Evolutionary conservation across 768 basidiomycete species (phyloP), one percentile per base, ranked within the genome.

Genomic region (Hygrocybe punicea): DNA sequence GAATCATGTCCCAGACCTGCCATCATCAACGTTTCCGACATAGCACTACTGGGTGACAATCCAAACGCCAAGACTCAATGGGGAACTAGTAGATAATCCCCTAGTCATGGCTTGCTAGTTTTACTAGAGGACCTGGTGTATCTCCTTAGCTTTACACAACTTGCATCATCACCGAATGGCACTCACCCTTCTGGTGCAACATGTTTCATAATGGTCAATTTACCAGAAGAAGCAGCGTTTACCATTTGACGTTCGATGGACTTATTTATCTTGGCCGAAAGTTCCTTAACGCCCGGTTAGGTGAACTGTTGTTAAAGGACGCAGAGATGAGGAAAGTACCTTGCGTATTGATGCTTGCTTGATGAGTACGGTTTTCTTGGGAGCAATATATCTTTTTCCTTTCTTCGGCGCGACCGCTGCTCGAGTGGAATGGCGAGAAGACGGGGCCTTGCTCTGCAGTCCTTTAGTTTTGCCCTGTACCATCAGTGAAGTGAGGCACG

Each of bases 221-320:
- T 93, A 37, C 94, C 94, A 42, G 85, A 78, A 4, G 91, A 93
- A 3, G 94, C 94, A 6, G 93, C 93, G 49, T 84, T 76, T 11
- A 92, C 89, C 85, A 94, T 92, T 72, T 95, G 93, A 54, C 82
- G 80, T 70, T 98, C 94, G 64, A 98, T 94, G 19, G 89, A 91
- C 69, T 84, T 86, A 70, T 90, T 93, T 68, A 97, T 94, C 75
- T 93, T 94, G 51, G 92, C 88, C 58, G 88, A 88, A 61, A 97
- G 79, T 65, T 84, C 78, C 93, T 96, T 67, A n/a, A n/a, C n/a
- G n/a, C n/a, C n/a, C n/a, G n/a, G n/a, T n/a, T n/a, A 29, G 48
- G 39, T 52, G 60, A 23, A n/a, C 23, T 3, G n/a, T 37, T 6
- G 6, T 35, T 11, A 34, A 23, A 29, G 52, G 49, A n/a, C 44